A percentile compares a stretch with the other conserved stretches of the same genome.
phyloP scores from a whole-genome alignment of 2,329 filamentous ascomycete species.

The Claviceps pusilla region DNA sequence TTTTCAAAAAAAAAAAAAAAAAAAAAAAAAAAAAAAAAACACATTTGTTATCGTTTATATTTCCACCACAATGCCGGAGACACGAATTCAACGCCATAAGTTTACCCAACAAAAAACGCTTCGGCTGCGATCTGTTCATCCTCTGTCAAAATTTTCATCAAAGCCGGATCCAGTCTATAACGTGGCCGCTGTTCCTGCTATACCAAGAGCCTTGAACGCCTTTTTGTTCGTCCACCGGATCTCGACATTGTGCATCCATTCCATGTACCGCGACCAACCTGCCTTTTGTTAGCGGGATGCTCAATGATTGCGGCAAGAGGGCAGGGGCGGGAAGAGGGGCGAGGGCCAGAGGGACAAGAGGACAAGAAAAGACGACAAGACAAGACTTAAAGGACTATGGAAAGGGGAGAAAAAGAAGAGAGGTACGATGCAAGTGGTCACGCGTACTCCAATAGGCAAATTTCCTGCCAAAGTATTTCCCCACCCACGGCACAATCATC shows the following conservation, averaged over 20 bases:
- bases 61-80: not conserved
- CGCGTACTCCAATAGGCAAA: constrained; percentile 83
- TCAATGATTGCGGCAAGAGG: not conserved
- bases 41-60: too few relatives aligned
- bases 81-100: not conserved
- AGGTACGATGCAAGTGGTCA: not conserved
- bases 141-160: too few relatives aligned
- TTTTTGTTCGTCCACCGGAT: constrained; percentile 49
- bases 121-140: not conserved
- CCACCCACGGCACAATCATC: constrained; percentile 84
- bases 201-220: constrained; percentile 48
- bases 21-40: too few relatives aligned
- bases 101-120: not conserved
- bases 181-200: constrained; percentile 42
- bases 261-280: constrained; percentile 92
- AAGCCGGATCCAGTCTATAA: constrained; percentile 23
- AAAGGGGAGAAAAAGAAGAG: not conserved
- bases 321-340: not conserved
- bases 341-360: not conserved
- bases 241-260: constrained; percentile 77
- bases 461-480: constrained; percentile 88
- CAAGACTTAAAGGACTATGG: not conserved
- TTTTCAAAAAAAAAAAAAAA: too few relatives aligned
- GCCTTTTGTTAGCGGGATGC: not conserved
- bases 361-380: not conserved